A percentile compares a stretch with the other conserved stretches of the same genome.
Conservation (phyloP, 345 rosid genomes). For the Citrus maxima region DNA sequence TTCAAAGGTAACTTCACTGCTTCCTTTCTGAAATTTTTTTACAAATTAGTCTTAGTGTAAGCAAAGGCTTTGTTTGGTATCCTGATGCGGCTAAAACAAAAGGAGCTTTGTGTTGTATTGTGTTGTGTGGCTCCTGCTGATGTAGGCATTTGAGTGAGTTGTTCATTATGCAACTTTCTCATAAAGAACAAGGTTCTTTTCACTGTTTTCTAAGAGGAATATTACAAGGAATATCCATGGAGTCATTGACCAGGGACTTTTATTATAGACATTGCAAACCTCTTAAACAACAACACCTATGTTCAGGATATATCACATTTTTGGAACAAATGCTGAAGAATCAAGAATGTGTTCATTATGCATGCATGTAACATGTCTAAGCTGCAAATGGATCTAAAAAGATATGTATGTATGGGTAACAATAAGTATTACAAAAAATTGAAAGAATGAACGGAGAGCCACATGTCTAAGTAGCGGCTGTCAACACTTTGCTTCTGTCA, state of each 20-base stretch:
- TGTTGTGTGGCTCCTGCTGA: background rate
- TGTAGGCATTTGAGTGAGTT: background rate
- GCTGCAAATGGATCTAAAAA: background rate
- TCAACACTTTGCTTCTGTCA: background rate
- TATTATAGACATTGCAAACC: background rate
- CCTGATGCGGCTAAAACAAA: background rate
- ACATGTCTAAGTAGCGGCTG: background rate
- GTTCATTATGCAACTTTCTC: background rate
- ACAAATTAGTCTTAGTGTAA: background rate
- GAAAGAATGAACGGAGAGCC: background rate
- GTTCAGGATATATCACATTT: background rate
- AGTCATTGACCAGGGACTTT: background rate
- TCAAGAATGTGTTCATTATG: background rate
- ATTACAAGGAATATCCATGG: background rate
- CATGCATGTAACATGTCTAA: background rate
- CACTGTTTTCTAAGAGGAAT: background rate
- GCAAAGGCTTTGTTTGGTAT: background rate
- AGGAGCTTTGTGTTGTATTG: background rate
- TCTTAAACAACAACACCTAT: background rate
- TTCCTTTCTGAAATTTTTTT: background rate
- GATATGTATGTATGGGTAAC: background rate
- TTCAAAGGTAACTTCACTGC: slow-evolving; percentile 58
- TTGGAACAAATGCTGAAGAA: background rate
- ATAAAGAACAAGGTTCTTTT: background rate
- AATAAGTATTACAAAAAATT: background rate